Evolutionary conservation across 352 stramenopile species (phyloP).

Genomic region (Halophytophthora batemanensis): DNA sequence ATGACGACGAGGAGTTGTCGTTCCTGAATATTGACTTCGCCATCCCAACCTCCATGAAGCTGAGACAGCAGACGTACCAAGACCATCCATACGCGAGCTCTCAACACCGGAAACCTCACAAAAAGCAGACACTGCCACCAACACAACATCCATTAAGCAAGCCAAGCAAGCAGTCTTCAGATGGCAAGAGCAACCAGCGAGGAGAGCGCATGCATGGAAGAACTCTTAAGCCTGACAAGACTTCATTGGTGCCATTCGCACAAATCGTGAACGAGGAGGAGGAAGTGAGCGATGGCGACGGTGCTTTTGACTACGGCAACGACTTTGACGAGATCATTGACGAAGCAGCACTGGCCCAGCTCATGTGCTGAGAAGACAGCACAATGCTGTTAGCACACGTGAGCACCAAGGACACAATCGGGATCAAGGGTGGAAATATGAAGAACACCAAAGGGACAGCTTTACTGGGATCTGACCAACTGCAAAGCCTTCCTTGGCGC

Average conservation of each 20-base stretch:
- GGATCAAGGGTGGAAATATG: too few species aligned
- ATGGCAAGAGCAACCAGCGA: not conserved
- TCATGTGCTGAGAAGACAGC: constrained; percentile 41
- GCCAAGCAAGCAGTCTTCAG: too few species aligned
- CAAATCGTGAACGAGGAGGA: constrained; percentile 5
- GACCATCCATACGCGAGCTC: not conserved
- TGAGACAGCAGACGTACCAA: constrained; percentile 7
- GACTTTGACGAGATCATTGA: constrained; percentile 85
- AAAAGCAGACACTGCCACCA: not conserved
- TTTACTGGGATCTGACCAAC: too few species aligned
- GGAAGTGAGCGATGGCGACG: constrained; percentile 32
- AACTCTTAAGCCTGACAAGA: not conserved
- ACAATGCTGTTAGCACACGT: not conserved
- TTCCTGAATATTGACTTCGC: constrained; percentile 48
- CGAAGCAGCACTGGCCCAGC: constrained; percentile 46
- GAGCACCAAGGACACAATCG: too few species aligned
- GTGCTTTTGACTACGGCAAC: constrained; percentile 64
- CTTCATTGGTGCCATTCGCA: not conserved
- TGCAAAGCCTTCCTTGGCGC: too few species aligned
- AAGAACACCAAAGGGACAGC: too few species aligned
- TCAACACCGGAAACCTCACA: not conserved
- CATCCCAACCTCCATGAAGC: constrained; percentile 35
- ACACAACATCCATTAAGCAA: too few species aligned
- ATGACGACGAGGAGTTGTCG: constrained; percentile 38
- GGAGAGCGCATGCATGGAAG: constrained; percentile 2